These are phyloP conservation scores for Picea abies DNA, from an alignment of 83 land plant species.

Conservation along the genomic window DNA sequence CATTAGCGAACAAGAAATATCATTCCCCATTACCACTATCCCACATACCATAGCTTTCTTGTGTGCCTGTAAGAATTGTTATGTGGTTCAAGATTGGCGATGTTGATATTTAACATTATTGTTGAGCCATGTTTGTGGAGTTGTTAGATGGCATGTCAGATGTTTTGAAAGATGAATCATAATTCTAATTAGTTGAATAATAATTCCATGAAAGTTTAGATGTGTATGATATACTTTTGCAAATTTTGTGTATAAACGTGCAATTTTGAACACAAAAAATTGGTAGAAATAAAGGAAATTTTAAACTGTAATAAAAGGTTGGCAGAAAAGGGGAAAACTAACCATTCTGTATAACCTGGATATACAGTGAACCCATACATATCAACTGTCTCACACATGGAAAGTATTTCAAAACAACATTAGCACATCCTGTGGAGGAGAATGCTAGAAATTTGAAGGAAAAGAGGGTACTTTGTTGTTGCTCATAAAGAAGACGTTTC, in stretches of 20 bases:
- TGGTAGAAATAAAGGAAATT: neutral
- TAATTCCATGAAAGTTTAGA: neutral
- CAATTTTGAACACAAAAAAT: too few relatives aligned
- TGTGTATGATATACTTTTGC: neutral
- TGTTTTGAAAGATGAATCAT: neutral
- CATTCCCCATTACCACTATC: neutral
- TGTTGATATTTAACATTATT: neutral
- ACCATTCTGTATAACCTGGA: conserved; percentile 99
- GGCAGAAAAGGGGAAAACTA: conserved; percentile 11
- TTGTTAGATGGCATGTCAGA: neutral
- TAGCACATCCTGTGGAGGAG: too few relatives aligned
- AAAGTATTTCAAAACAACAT: too few relatives aligned
- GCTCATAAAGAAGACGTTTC: too few relatives aligned
- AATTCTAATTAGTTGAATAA: neutral
- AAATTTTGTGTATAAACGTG: neutral
- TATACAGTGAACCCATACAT: conserved; percentile 98
- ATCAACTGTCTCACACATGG: conserved; percentile 94
- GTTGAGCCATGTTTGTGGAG: neutral
- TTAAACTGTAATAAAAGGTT: neutral
- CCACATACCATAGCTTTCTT: neutral
- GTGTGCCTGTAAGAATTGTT: neutral
- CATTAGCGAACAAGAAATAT: neutral
- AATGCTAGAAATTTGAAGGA: too few relatives aligned
- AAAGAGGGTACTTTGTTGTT: too few relatives aligned
- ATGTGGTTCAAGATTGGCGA: neutral